Evolutionary conservation across 345 rosid genomes (phyloP), one percentile per base, ranked within the genome.

Genomic region (Salix dunnii): DNA sequence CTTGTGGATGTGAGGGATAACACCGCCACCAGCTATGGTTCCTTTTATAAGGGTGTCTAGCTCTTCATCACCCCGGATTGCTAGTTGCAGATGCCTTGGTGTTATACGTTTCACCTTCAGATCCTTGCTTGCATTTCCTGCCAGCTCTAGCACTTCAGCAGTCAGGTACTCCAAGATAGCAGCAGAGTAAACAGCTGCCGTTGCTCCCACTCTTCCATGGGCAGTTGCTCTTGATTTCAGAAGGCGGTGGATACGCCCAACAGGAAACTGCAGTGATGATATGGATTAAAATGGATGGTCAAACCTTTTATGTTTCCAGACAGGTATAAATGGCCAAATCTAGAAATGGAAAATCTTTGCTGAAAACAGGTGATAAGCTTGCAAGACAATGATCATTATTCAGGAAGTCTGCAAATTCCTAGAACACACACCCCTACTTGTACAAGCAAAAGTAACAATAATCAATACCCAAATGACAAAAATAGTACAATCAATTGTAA

Each of bases 121-220:
- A 75, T 80, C 82, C 72, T 80, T 80, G 79, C 82, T 80, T 70
- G 82, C 82, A 53, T 80, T 80, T 40, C 82, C 82, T 25, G 82
- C 82, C 79, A 80, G 46, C 71, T 80, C 82, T 67, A 80, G 31
- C 31, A 80, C 82, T 75, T 80, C 82, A 4, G 82, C 82, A 30
- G 76, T 80, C 46, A 80, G 75, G 53, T 75, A 74, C 75, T 74
- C 82, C 78, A 79, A 38, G 63, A 79, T 74, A 25, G 78, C 82
- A 21, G 78, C 65, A 35, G 78, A 46, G 61, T 78, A 73, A 4
- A 78, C 82, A 5, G 82, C 82, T n/a, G 79, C 79, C 5, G 82
- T 80, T 71, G 82, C 82, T 18, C 82, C 82, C 16, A 80, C 82
- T 80, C 82, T 80, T 75, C 82, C 82, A 65, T 75, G 79, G 13